phyloP scores from a whole-genome alignment of 2,329 filamentous ascomycete species.

The Hypoxylon sp. region DNA sequence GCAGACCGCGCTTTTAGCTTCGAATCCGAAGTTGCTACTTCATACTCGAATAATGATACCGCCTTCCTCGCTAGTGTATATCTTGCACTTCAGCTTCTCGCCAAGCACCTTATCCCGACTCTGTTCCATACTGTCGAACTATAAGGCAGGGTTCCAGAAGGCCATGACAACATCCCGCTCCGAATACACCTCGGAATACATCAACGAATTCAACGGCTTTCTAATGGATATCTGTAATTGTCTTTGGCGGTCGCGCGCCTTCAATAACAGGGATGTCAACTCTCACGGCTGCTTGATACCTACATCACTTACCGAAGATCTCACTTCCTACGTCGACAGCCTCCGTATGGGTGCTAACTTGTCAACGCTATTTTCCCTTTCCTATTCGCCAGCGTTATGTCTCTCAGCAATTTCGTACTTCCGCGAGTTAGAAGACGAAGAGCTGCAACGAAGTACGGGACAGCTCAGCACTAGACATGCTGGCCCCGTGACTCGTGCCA shows the following conservation, averaged over 20 bases:
- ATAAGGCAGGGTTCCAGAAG: conserved; percentile 82
- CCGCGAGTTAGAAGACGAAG: conserved; percentile 70
- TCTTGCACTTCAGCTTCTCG: conserved; percentile 76
- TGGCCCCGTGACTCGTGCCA: conserved; percentile 78
- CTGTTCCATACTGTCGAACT: conserved; percentile 77
- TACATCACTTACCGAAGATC: conserved; percentile 59
- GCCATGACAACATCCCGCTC: conserved; percentile 49
- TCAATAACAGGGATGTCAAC: conserved; percentile 75
- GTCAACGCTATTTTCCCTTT: conserved; percentile 69
- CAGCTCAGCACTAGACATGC: conserved; percentile 68
- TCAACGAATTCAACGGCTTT: conserved; percentile 83
- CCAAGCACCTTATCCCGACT: conserved; percentile 76
- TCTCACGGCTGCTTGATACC: conserved; percentile 69
- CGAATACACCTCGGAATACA: conserved; percentile 70
- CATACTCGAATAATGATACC: conserved; percentile 78
- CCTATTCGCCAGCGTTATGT: conserved; percentile 70
- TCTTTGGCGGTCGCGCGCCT: conserved; percentile 81
- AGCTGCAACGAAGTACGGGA: conserved; percentile 57
- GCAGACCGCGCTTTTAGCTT: conserved; percentile 69
- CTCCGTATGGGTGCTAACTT: conserved; percentile 65
- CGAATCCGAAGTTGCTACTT: conserved; percentile 64
- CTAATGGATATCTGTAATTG: conserved; percentile 91
- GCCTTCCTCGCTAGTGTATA: conserved; percentile 76
- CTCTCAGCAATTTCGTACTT: conserved; percentile 69
- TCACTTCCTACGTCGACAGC: conserved; percentile 64